Evolutionary conservation across 805 yeast species (phyloP), one percentile per base, ranked within the genome.

Genomic region (Schizosaccharomyces japonicus): DNA sequence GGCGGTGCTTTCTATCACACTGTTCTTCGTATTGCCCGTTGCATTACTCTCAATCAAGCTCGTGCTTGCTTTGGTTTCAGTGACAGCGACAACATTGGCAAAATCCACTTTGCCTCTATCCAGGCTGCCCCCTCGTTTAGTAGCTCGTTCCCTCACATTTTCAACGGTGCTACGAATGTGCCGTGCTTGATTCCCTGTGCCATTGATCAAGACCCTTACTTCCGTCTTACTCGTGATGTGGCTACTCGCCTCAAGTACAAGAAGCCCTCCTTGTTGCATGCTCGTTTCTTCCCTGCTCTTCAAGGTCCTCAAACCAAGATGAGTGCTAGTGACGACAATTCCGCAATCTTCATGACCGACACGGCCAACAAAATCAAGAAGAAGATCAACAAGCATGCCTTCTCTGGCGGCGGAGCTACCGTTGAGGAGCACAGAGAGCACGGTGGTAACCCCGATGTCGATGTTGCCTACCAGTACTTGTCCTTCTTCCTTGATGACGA

Each of bases 121-220:
- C 98, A 90, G 67, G 90, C 92, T 58, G 81, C 95, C 25, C 77
- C 95, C 15, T 92, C 95, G 1, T 87, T 90, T 68, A 93, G 95
- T 50, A 80, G 87, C 45, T 81, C 95, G 11, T 90, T 82, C 72
- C 98, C 96, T 2, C 94, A 78, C 53, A 80, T 90, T 23, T 72
- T 90, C 55, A 95, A 82, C 5, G 65, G 78, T 57, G 82, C 92
- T 44, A 68, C 76, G 45, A 90, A 85, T 66, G 83, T 95, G 0
- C 96, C 95, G 52, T 83, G 94, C 64, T 69, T 90, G 62, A 90
- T 90, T 62, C 98, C 98, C 34, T 90, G 98, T 70, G 98, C 98
- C 45, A 90, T 90, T 60, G 98, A 90, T 62, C 98, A 23, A 17
- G 98, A 90, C 63, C 96, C 98, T 28, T 90, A 90, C 64, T 90